phyloP scores from a whole-genome alignment of 169 alveolate species.

The Plasmodium fragile region DNA sequence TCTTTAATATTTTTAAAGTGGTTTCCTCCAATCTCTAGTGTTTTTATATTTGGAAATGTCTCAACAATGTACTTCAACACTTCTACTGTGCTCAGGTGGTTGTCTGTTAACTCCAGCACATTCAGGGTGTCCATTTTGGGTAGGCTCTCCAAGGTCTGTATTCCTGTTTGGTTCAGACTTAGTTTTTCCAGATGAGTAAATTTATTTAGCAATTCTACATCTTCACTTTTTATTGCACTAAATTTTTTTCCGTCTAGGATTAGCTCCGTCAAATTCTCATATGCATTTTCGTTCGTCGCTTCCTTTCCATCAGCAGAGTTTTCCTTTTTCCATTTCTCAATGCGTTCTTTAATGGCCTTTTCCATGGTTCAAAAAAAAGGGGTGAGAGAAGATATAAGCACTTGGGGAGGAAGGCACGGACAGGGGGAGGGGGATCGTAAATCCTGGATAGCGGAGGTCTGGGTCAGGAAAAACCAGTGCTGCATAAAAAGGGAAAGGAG shows the following conservation, averaged over 20 bases:
- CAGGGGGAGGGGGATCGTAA: neutral
- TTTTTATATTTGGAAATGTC: conserved; percentile 88
- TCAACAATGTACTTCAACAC: conserved; percentile 83
- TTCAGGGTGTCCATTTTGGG: conserved; percentile 88
- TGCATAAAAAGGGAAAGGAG: neutral
- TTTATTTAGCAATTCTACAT: conserved; percentile 85
- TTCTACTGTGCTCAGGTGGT: conserved; percentile 88
- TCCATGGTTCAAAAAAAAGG: conserved; percentile 76
- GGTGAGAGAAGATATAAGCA: neutral
- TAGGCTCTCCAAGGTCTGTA: conserved; percentile 85
- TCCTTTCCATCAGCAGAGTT: conserved; percentile 76
- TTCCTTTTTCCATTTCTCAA: conserved; percentile 80
- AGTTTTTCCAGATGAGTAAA: conserved; percentile 86
- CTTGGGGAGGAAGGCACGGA: too few relatives aligned
- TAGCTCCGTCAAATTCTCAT: conserved; percentile 83
- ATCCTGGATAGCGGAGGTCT: neutral
- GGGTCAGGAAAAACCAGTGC: neutral
- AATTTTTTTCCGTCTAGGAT: conserved; percentile 90
- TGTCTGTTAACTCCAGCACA: conserved; percentile 91
- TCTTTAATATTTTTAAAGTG: conserved; percentile 87
- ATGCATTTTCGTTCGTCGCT: conserved; percentile 80
- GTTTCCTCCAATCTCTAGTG: conserved; percentile 92
- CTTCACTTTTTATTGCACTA: conserved; percentile 82
- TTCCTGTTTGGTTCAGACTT: conserved; percentile 92
- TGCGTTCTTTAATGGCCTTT: conserved; percentile 78